Conservation (phyloP, 2,329 filamentous ascomycete genomes). For the Sodiomyces alkalinus region DNA sequence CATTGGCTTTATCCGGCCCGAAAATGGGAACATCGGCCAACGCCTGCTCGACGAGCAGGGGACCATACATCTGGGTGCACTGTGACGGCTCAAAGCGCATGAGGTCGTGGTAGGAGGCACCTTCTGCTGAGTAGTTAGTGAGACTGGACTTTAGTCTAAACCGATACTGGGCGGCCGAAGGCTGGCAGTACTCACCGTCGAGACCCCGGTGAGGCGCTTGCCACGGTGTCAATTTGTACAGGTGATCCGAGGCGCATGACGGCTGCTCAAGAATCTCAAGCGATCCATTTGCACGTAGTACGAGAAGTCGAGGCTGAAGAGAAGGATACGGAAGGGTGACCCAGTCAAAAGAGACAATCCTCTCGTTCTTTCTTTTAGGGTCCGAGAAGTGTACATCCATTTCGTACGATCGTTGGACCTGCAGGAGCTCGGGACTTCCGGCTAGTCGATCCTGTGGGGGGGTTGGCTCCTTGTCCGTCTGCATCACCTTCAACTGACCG, state of each 20-base stretch:
- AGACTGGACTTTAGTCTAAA: neutral
- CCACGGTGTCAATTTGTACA: slow-evolving; percentile 48
- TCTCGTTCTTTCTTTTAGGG: slow-evolving; percentile 35
- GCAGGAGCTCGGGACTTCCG: slow-evolving; percentile 41
- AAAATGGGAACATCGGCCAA: slow-evolving; percentile 41
- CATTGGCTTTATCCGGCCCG: slow-evolving; percentile 30
- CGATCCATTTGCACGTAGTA: slow-evolving; percentile 42
- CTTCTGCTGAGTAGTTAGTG: slow-evolving; percentile 25
- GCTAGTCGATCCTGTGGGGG: slow-evolving; percentile 22
- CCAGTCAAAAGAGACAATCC: slow-evolving; percentile 56
- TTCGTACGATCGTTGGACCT: slow-evolving; percentile 44
- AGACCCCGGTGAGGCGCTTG: slow-evolving; percentile 40
- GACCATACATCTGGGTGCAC: slow-evolving; percentile 34
- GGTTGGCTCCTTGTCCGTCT: slow-evolving; percentile 39
- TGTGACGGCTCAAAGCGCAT: slow-evolving; percentile 45
- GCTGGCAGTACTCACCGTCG: slow-evolving; percentile 25
- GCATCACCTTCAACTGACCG: slow-evolving; percentile 46
- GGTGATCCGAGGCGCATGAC: slow-evolving; percentile 38
- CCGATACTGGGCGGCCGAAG: neutral
- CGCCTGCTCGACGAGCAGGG: slow-evolving; percentile 36
- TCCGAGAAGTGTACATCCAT: slow-evolving; percentile 44
- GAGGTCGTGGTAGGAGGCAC: slow-evolving; percentile 34
- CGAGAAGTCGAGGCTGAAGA: slow-evolving; percentile 41
- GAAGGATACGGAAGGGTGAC: slow-evolving; percentile 40
- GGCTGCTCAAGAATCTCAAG: slow-evolving; percentile 50